Conservation (phyloP, 129 eudicot genomes). For the Lactuca saligna region DNA sequence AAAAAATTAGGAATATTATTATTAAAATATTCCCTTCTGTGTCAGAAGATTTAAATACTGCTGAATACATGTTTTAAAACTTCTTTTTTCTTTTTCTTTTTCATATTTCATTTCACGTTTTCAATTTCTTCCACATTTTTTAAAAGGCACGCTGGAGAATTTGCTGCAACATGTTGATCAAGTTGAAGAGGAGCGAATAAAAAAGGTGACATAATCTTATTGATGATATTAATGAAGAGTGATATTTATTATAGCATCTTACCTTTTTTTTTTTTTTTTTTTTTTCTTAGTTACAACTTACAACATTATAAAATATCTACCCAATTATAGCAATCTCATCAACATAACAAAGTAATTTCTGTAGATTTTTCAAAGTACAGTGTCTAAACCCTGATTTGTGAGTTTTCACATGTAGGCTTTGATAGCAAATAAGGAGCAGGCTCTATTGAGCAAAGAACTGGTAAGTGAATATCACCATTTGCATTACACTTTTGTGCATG, state of each 20-base stretch:
- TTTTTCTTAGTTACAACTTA: too few relatives aligned
- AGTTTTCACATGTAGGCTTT: slow-evolving; percentile 49
- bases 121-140: background rate
- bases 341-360: too few relatives aligned
- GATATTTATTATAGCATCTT: too few relatives aligned
- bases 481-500: background rate
- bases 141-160: slow-evolving; percentile 76
- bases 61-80: background rate
- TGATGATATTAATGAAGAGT: too few relatives aligned
- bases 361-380: too few relatives aligned
- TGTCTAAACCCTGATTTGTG: slow-evolving; percentile 7
- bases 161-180: slow-evolving; percentile 68
- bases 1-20: too few relatives aligned
- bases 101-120: background rate
- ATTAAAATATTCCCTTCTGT: too few relatives aligned
- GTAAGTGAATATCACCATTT: slow-evolving; percentile 40
- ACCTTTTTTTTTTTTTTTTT: too few relatives aligned
- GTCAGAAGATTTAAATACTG: too few relatives aligned
- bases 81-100: slow-evolving; percentile 2
- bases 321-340: too few relatives aligned
- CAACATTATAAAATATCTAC: too few relatives aligned
- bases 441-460: slow-evolving; percentile 83
- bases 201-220: slow-evolving; percentile 47
- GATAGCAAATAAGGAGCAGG: slow-evolving; percentile 71
- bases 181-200: slow-evolving; percentile 70